Evolutionary conservation across 805 yeast species (phyloP).

Genomic region (Priceomyces castillae): DNA sequence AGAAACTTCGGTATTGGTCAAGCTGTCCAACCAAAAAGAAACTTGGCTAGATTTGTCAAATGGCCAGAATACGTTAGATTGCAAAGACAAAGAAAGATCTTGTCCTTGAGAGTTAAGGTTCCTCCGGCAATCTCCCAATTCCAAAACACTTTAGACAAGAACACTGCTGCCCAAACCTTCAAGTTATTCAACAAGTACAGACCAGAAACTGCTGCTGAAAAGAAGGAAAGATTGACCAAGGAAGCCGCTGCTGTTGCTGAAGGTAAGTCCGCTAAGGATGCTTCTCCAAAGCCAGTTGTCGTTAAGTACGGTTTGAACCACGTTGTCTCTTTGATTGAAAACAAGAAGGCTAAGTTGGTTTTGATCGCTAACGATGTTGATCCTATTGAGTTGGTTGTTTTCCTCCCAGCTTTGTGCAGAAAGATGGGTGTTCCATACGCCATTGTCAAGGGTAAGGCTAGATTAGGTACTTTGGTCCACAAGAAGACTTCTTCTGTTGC

Average conservation of each 20-base stretch:
- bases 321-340: slow-evolving; percentile 94
- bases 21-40: slow-evolving; percentile 91
- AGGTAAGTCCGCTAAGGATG: slow-evolving; percentile 96
- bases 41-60: slow-evolving; percentile 94
- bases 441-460: slow-evolving; percentile 96
- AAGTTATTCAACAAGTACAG: slow-evolving; percentile 98
- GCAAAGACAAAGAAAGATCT: slow-evolving; percentile 98
- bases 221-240: slow-evolving; percentile 98
- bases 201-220: slow-evolving; percentile 96
- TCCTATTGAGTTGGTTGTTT: slow-evolving; percentile 96
- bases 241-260: slow-evolving; percentile 99
- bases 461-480: slow-evolving; percentile 96
- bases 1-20: slow-evolving; percentile 97
- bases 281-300: slow-evolving; percentile 92
- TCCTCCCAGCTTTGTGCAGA: slow-evolving; percentile 98
- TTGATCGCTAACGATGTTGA: slow-evolving; percentile 98
- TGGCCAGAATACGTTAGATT: slow-evolving; percentile 99
- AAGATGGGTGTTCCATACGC: slow-evolving; percentile 99
- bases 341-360: slow-evolving; percentile 97
- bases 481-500: slow-evolving; percentile 96
- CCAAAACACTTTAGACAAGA: slow-evolving; percentile 94
- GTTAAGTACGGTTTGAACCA: slow-evolving; percentile 99
- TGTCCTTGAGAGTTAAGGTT: slow-evolving; percentile 94
- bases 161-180: slow-evolving; percentile 96
- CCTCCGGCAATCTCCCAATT: slow-evolving; percentile 98